Conservation (phyloP, 331 rosid genomes). For the Saraca asoca region DNA sequence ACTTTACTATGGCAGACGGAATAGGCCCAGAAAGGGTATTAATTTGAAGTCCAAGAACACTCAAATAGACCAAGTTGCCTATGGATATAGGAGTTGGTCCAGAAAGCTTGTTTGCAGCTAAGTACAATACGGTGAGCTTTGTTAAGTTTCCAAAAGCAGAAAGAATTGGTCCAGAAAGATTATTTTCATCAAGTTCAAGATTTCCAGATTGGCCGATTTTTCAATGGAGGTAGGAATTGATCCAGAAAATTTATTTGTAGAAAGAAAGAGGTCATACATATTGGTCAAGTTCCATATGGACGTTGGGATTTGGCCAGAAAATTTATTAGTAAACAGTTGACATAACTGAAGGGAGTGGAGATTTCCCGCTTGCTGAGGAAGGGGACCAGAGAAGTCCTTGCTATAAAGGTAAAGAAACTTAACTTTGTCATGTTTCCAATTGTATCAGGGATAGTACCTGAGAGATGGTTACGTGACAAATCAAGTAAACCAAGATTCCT, state of each 20-base stretch:
- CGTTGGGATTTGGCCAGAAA: constrained; percentile 2
- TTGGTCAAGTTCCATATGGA: not conserved
- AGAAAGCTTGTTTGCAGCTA: not conserved
- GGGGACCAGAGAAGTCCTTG: not conserved
- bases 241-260: not conserved
- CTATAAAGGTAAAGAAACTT: not conserved
- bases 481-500: not conserved
- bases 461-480: not conserved
- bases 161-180: not conserved
- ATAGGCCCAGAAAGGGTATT: constrained; percentile 20
- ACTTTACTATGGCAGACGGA: not conserved
- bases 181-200: not conserved
- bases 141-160: not conserved
- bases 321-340: not conserved
- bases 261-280: not conserved
- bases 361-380: constrained; percentile 6
- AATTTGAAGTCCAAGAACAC: not conserved
- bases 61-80: not conserved
- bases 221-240: not conserved
- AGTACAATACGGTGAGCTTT: not conserved
- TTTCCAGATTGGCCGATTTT: not conserved
- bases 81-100: constrained; percentile 9
- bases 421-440: constrained; percentile 2
- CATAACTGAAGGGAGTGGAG: not conserved
- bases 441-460: constrained; percentile 3